A percentile compares a stretch with the other conserved stretches of the same genome.
These are phyloP conservation scores for Schizonepeta tenuifolia DNA, from an alignment of 257 asterid genomes.

Conservation along the genomic window DNA sequence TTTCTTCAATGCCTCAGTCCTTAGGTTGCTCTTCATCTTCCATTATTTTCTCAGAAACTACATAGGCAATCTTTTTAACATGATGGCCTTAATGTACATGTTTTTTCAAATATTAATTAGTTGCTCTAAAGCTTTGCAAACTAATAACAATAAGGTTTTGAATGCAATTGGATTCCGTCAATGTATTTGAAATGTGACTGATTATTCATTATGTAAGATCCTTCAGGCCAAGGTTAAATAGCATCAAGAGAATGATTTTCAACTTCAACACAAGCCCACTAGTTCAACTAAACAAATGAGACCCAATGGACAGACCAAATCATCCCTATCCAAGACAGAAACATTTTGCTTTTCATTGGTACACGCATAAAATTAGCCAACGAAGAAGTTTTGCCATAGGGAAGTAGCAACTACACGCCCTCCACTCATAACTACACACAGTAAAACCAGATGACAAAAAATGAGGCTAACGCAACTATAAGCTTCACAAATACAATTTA, in stretches of 20 bases:
- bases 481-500: constrained; percentile 8
- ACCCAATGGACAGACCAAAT: background rate
- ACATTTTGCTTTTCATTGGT: background rate
- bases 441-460: background rate
- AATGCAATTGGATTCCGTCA: background rate
- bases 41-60: background rate
- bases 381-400: background rate
- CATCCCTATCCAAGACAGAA: background rate
- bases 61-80: background rate
- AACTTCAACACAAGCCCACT: background rate
- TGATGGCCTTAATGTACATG: background rate
- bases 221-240: background rate
- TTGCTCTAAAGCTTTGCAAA: background rate
- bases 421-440: constrained; percentile 4
- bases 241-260: background rate
- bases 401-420: background rate
- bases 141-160: background rate
- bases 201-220: background rate
- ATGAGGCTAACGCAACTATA: background rate
- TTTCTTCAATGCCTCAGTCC: background rate
- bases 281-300: background rate
- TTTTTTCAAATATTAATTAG: background rate
- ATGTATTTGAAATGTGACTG: background rate
- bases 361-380: background rate
- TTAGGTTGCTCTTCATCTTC: background rate